phyloP scores from a whole-genome alignment of 2,329 filamentous ascomycete species.

The Neoscytalidium dimidiatum region DNA sequence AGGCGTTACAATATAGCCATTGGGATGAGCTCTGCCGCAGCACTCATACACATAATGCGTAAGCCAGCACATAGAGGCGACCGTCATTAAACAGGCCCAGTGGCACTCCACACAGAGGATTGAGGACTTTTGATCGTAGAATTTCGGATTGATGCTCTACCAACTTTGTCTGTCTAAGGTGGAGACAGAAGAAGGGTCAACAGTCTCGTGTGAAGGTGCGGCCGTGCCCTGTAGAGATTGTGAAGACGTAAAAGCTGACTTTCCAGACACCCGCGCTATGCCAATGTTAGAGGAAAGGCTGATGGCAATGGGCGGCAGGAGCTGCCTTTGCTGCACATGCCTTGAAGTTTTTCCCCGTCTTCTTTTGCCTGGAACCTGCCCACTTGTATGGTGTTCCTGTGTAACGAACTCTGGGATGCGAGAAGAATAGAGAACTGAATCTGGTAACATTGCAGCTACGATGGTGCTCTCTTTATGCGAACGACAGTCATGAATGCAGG shows the following conservation, averaged over 20 bases:
- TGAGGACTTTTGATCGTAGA: background rate
- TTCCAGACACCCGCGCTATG: background rate
- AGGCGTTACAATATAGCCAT: background rate
- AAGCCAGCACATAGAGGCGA: conserved; percentile 14
- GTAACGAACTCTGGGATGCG: no score
- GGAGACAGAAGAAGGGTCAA: background rate
- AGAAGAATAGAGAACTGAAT: background rate
- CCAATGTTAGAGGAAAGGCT: background rate
- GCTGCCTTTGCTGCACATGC: background rate
- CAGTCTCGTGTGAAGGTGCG: background rate
- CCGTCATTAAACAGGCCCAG: background rate
- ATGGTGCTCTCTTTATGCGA: background rate
- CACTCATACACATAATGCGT: conserved; percentile 13
- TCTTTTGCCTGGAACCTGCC: background rate
- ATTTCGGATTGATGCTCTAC: background rate
- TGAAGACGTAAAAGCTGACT: background rate
- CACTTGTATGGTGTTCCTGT: background rate
- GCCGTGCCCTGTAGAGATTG: background rate
- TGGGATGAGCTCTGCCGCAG: conserved; percentile 1
- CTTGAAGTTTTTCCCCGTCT: background rate
- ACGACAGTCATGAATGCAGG: background rate
- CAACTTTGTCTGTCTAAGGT: background rate
- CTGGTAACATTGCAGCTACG: background rate
- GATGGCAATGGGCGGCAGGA: background rate
- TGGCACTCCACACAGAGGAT: background rate